Evolutionary conservation across 192 early-diverging fungal species (phyloP), one percentile per base, ranked within the genome.

Genomic region (Powellomyces hirtus): DNA sequence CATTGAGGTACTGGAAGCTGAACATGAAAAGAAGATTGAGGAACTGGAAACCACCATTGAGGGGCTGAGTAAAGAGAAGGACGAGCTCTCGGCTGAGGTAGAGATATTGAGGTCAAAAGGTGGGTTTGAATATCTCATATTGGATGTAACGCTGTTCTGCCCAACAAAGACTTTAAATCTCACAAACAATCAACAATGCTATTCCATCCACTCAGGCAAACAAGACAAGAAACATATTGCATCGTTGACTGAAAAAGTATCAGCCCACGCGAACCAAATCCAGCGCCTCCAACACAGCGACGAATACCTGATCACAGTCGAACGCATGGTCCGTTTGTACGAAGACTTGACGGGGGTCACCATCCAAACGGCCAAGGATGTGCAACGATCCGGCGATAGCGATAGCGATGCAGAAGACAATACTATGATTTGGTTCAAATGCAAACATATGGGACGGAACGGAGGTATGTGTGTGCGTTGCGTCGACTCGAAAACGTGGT

Each of bases 251-350:
- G 50, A 69, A 49, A 3, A 34, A 45, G 24, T 31, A 4, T 8
- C n/a, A n/a, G 38, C 22, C 2, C 20, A 20, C 10, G 46, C 60
- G 38, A n/a, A 46, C 29, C 37, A 52, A 20, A 35, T 68, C 11
- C 52, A 72, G 13, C 35, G 66, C n/a, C 55, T 59, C 1, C 67
- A 64, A 38, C 26, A 62, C n/a, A 38, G 50, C 20, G 77, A 78
- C 56, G 59, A 62, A 7, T 78, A 74, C 62, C 45, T 72, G 4
- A 53, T 64, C 33, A 71, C 59, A 1, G 59, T 78, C 5, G 77
- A 78, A 51, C 68, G 77, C 31, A 74, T 67, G 72, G 61, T 78
- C 11, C 62, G 73, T 16, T 75, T 78, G 70, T 75, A 72, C 36
- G 77, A 78, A 46, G 70, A 74, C 27, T 49, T 78, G 18, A 72